These are phyloP conservation scores for Croton laevigatus DNA, from an alignment of 441 rosid species.

Conservation along the genomic window DNA sequence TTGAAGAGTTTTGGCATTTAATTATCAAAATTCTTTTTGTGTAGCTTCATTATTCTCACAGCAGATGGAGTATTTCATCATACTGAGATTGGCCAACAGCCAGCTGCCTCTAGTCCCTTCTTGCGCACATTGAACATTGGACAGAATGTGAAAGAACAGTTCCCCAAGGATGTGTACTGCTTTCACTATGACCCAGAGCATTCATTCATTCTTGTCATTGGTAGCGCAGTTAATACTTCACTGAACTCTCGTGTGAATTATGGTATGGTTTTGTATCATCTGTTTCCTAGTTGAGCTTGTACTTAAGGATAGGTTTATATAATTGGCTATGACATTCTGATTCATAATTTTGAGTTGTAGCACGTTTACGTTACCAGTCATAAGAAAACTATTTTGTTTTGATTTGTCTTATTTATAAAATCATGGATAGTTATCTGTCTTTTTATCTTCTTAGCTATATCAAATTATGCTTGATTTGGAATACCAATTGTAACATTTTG, in stretches of 20 bases:
- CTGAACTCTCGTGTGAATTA: slow-evolving; percentile 38
- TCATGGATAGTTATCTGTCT: background rate
- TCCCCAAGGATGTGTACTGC: slow-evolving; percentile 71
- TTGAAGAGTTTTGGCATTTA: slow-evolving; percentile 17
- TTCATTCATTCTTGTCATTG: slow-evolving; percentile 61
- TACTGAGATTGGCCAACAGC: slow-evolving; percentile 68
- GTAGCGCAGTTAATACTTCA: slow-evolving; percentile 44
- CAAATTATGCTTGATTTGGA: background rate
- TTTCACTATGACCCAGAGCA: slow-evolving; percentile 61
- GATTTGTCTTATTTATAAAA: background rate
- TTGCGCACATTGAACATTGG: slow-evolving; percentile 33
- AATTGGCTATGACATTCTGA: background rate
- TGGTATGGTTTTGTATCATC: slow-evolving; percentile 47
- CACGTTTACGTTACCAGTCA: background rate
- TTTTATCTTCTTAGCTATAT: background rate
- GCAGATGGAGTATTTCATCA: slow-evolving; percentile 71
- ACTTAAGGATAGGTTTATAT: background rate
- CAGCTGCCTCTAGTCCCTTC: slow-evolving; percentile 56
- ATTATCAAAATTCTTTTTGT: slow-evolving; percentile 43
- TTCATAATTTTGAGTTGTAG: background rate
- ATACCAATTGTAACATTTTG: background rate
- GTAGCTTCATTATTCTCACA: slow-evolving; percentile 60
- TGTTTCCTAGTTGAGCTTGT: slow-evolving; percentile 14
- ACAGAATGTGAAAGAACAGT: slow-evolving; percentile 45
- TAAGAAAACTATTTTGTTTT: background rate